Evolutionary conservation across 768 basidiomycete genomes (phyloP), one percentile per base, ranked within the genome.

Genomic region (Coprinopsis cinerea): DNA sequence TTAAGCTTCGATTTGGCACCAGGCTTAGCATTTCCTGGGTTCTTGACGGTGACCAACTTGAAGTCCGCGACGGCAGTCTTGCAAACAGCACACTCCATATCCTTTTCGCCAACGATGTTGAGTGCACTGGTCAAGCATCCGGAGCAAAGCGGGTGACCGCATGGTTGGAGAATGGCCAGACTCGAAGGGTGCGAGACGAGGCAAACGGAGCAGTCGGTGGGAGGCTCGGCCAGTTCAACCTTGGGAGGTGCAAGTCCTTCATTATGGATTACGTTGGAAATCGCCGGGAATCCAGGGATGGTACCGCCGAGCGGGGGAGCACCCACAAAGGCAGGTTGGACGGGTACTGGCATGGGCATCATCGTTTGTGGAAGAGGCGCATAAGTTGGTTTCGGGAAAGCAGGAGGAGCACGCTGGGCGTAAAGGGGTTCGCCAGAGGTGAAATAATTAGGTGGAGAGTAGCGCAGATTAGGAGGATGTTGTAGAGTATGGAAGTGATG

Each of bases 71-170:
- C 88, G 27, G 78, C 76, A 34, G 64, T 65, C 57, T 82, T 83
- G 67, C 89, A 92, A 25, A 88, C 83, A 15, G 86, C 83, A 54
- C 90, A 92, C 52, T 83, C 78, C 78, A 92, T 88, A 51, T 87
- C 85, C 61, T 91, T 92, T 65, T 92, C 89, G 5, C 89, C 89
- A 15, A 91, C 90, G 45, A 92, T 92, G 56, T 92, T 92, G 45
- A 92, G 72, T 6, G 88, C 86, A 44, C 88, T 89, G 1, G 90
- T 92, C 48, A 92, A 73, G 60, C 90, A 92, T 9, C 76, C 75
- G 2, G 88, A 85, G 61, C 90, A 92, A 1, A 92, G 70, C 1
- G 83, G 75, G 62, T 92, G 90, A 4, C 68, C 61, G 64, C 90
- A 92, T 0, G 90, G 89, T 20, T 78, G 74, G 17, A 92, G 75